Base-by-base conservation (phyloP, 768 basidiomycete genomes). In the Steccherinum ochraceum region DNA sequence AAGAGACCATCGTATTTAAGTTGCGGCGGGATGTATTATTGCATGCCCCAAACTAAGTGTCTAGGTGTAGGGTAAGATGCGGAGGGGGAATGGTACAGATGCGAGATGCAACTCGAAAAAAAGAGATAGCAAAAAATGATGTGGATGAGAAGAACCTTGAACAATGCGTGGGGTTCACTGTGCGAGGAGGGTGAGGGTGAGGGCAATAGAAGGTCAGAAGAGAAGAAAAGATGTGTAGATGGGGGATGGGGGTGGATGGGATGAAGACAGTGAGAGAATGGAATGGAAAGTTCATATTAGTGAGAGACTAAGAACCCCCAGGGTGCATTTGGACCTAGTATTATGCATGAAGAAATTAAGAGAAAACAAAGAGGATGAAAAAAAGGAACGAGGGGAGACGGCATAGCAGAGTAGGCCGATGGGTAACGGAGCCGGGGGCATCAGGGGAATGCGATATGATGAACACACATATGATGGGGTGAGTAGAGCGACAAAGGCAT, bases 211-310 rank as follows among this genome's bases (percentile, higher is more conserved):
- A 7, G 30, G 30, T 7, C 7, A 35, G 30, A 7, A 16, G 30
- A 35, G 16, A 35, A 7, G 30, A 35, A 35, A 35, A 35, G 30
- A 35, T 35, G 30, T 7, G 30, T 35, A 35, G 16, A 24, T 46
- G 45, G 30, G 24, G 48, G 24, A 12, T 20, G 19, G 42, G 26
- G 49, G 3, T 5, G 30, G 41, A 25, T 24, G 40, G 45, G 43
- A 51, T 19, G 26, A 39, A 46, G 45, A 48, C 45, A 45, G 23
- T 48, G 41, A 41, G 12, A 20, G 42, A 24, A 35, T 1, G 24
- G 23, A 30, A 35, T 2, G 26, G 25, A 39, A 56, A 35, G 49
- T 51, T 56, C 55, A 52, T 51, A 56, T 56, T 56, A 56, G 51
- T 52, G 52, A 51, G 48, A 56, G 45, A 26, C 20, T 40, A 45